Conservation (phyloP, 2,329 filamentous ascomycete species). For the Penicillium thymicola region DNA sequence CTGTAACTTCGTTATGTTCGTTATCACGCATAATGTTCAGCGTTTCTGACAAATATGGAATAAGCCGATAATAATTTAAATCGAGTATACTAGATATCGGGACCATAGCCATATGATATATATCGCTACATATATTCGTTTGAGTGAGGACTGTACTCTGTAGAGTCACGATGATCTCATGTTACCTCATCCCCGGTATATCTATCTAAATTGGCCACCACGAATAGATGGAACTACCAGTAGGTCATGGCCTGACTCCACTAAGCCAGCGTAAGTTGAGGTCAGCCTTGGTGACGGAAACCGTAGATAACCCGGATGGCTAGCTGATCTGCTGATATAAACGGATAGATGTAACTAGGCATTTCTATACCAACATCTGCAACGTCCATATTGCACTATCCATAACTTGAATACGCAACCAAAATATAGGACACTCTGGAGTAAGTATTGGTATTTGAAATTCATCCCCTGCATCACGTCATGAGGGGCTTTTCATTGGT, state of each 20-base stretch:
- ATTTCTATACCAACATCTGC: no score
- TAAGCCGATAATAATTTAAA: neutral
- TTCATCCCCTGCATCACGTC: no score
- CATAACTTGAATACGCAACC: no score
- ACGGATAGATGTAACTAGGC: no score
- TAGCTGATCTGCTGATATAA: no score
- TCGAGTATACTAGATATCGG: neutral
- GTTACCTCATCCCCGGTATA: neutral
- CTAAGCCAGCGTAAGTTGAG: neutral
- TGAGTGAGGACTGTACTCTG: neutral
- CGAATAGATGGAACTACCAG: neutral
- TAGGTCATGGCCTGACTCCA: neutral
- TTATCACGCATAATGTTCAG: neutral
- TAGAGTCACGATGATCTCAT: neutral
- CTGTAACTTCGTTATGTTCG: neutral
- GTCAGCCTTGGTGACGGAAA: neutral
- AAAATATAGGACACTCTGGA: no score
- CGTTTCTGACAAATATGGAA: neutral
- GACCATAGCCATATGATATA: neutral
- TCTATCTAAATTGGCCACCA: neutral
- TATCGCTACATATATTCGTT: neutral
- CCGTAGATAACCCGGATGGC: no score
- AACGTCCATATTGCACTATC: no score
- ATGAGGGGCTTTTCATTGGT: no score
- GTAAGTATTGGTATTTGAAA: no score